Conservation (phyloP, 345 rosid genomes). For the Populus ilicifolia region DNA sequence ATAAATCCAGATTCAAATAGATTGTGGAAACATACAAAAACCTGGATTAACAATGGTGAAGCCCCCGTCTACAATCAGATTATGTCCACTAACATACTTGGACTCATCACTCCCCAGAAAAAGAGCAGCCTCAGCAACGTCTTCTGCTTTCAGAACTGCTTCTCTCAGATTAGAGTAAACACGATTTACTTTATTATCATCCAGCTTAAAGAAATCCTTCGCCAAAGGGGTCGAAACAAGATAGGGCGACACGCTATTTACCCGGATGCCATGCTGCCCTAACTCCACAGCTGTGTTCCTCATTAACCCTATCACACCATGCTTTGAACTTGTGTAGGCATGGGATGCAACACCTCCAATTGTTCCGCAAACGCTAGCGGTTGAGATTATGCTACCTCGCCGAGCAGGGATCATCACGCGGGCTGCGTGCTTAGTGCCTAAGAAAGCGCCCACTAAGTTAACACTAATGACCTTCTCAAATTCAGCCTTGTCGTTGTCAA, state of each 20-base stretch:
- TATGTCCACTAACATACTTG: slow-evolving; percentile 13
- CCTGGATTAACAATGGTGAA: not conserved
- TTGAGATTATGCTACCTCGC: slow-evolving; percentile 15
- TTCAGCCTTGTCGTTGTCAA: slow-evolving; percentile 4
- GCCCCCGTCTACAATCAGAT: slow-evolving; percentile 12
- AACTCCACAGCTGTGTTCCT: no score
- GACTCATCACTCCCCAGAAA: slow-evolving; percentile 16
- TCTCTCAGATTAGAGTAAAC: not conserved
- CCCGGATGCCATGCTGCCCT: no score
- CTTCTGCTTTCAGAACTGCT: not conserved
- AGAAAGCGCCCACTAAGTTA: slow-evolving; percentile 16
- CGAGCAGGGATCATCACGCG: slow-evolving; percentile 16
- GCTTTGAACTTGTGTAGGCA: no score
- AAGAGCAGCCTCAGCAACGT: slow-evolving; percentile 8
- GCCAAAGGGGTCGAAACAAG: no score
- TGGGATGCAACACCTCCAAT: slow-evolving; percentile 7
- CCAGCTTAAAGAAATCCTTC: no score
- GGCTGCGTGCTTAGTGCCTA: slow-evolving; percentile 26
- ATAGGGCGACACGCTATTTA: no score
- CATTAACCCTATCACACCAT: no score
- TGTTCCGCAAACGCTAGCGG: slow-evolving; percentile 7
- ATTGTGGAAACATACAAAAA: no score
- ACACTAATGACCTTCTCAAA: slow-evolving; percentile 17
- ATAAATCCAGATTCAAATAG: no score
- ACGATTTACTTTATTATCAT: no score